Base-by-base conservation (phyloP, 2,329 filamentous ascomycete species). In the Aspergillus arachidicola region DNA sequence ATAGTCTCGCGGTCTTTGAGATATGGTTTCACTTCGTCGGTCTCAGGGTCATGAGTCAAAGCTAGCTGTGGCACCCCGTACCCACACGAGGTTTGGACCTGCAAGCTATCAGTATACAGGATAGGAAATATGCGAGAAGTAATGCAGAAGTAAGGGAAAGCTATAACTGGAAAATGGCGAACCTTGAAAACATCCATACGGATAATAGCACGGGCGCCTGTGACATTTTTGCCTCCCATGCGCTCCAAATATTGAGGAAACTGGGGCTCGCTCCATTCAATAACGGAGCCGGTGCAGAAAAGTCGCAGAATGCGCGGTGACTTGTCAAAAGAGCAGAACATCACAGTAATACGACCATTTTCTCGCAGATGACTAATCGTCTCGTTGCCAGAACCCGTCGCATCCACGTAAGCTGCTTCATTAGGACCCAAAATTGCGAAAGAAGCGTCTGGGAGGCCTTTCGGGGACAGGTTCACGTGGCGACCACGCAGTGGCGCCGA, bases 391-490 rank as follows among this genome's bases (percentile, higher is more conserved):
- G 88, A 91, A 34, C 91, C 91, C 1, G 89, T 92, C 64, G 88
- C 85, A 72, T 94, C 91, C 60, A 93, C 82, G 72, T 93, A 94
- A 30, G 87, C 89, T 62, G 84, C 85, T n/a, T 81, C 80, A 64
- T 84, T 89, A 34, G 85, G 81, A 10, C 79, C 77, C 58, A 91
- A 79, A 59, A 91, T 80, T 36, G 85, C 82, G 70, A 91, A 87
- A 32, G 88, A 88, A n/a, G 84, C 79, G 21, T 84, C 81, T 0
- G 86, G 81, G 26, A 89, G 83, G 56, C 91, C 91, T 76, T 94
- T 93, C 56, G 91, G 90, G 0, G 90, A 93, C 60, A 93, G 79
- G 71, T 94, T 94, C 80, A 94, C 82, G 79, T 94, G 91, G 1
- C 80, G 77, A 23, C 86, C 88, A n/a, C 84, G 83, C 30, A 87